phyloP scores from a whole-genome alignment of 345 rosid species.

The Pelargonium nanum region DNA sequence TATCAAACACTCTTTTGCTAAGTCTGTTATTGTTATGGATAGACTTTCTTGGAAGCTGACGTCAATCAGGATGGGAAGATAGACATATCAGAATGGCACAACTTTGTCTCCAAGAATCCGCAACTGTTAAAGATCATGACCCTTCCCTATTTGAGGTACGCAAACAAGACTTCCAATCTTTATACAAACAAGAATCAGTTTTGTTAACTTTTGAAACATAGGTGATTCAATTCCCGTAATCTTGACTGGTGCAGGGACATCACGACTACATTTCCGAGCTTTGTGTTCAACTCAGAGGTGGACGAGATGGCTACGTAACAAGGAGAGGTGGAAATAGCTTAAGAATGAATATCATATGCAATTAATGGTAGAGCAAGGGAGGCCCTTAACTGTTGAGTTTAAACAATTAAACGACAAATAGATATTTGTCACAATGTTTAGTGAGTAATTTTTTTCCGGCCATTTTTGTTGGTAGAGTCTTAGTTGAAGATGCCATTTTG shows the following conservation, averaged over 20 bases:
- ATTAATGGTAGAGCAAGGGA: not conserved
- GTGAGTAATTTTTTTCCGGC: too few relatives aligned
- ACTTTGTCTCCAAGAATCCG: constrained; percentile 75
- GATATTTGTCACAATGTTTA: too few relatives aligned
- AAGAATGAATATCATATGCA: not conserved
- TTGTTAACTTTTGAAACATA: too few relatives aligned
- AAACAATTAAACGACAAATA: too few relatives aligned
- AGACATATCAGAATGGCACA: constrained; percentile 73
- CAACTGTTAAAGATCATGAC: constrained; percentile 88
- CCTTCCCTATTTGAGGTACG: constrained; percentile 82
- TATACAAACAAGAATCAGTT: too few relatives aligned
- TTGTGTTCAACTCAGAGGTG: constrained; percentile 84
- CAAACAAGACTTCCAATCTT: too few relatives aligned
- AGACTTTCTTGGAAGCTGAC: constrained; percentile 93
- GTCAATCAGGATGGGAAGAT: constrained; percentile 79
- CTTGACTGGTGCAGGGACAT: constrained; percentile 73
- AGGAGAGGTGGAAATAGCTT: not conserved
- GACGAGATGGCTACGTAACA: constrained; percentile 70
- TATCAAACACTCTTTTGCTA: not conserved
- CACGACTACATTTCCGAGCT: constrained; percentile 91
- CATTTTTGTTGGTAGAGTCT: too few relatives aligned
- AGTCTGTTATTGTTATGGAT: constrained; percentile 13
- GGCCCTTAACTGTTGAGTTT: not conserved
- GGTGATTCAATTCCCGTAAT: too few relatives aligned
- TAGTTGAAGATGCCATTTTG: too few relatives aligned